Conservation (phyloP, 2,329 filamentous ascomycete genomes). For the Cordyceps pruinosa region DNA sequence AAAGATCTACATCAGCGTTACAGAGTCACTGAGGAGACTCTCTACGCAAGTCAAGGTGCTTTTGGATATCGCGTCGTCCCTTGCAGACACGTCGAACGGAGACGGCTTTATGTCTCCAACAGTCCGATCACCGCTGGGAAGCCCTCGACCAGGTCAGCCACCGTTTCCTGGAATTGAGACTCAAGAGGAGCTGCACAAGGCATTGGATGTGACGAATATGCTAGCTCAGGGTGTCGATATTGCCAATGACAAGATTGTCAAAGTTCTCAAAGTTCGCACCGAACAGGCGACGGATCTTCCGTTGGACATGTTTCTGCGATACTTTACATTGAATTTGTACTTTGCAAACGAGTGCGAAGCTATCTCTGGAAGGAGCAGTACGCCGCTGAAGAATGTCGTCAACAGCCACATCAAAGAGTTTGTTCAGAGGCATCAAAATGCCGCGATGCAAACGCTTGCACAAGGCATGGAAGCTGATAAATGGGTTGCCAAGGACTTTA, state of each 20-base stretch:
- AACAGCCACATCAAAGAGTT: slow-evolving; percentile 79
- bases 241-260: slow-evolving; percentile 69
- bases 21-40: slow-evolving; percentile 77
- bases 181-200: slow-evolving; percentile 70
- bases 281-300: slow-evolving; percentile 65
- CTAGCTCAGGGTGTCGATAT: slow-evolving; percentile 75
- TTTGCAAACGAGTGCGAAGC: slow-evolving; percentile 85
- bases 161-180: slow-evolving; percentile 36
- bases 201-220: slow-evolving; percentile 69
- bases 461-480: slow-evolving; percentile 73
- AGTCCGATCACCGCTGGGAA: slow-evolving; percentile 45
- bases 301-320: slow-evolving; percentile 65
- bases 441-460: slow-evolving; percentile 66
- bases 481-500: slow-evolving; percentile 74
- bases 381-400: slow-evolving; percentile 68
- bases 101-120: slow-evolving; percentile 42
- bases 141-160: slow-evolving; percentile 34
- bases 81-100: slow-evolving; percentile 38
- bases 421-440: slow-evolving; percentile 62
- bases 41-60: slow-evolving; percentile 90
- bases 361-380: slow-evolving; percentile 71
- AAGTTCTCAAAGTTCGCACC: slow-evolving; percentile 68
- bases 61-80: slow-evolving; percentile 83
- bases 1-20: slow-evolving; percentile 78
- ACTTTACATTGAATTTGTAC: slow-evolving; percentile 74